Evolutionary conservation across 2,329 filamentous ascomycete genomes (phyloP), one percentile per base, ranked within the genome.

Genomic region (Aspergillus sp.): DNA sequence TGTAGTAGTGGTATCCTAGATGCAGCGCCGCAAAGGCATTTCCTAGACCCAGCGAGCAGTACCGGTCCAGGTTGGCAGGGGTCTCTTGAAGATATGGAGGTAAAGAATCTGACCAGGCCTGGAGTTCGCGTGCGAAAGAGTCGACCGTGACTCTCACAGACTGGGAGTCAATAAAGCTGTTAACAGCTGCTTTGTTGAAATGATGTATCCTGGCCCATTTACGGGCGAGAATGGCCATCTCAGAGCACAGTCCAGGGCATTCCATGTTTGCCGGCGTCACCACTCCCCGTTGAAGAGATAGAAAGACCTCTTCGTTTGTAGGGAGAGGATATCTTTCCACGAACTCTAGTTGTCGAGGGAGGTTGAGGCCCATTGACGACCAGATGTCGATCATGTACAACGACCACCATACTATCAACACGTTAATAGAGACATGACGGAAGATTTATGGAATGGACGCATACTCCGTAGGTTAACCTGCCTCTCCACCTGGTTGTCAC

Each of bases 1-100:
- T 71, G 58, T 77, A 80, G 62, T 81, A 74, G 50, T 81, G 76
- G 57, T 80, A 81, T 3, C 78, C 77, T 2, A 81, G 65, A 58
- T 81, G 76, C 1, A 82, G 69, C 1, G 77, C 77, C 2, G 77
- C 73, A 53, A 80, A 81, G 19, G 75, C 70, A 5, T 75, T 69
- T 3, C 79, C 79, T 3, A 79, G 70, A 2, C 77, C 76, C 31
- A 74, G 65, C 0, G 66, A 60, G n/a, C 73, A 65, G 52, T 75
- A 77, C 6, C 63, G 62, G 3, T 68, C 62, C 3, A 81, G 65
- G 54, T 80, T 81, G 23, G 68, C 69, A 1, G 67, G 68, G 0
- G 71, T 78, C 53, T 79, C 73, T 25, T 66, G 69, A 47, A 79
- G 71, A 40, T 68, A 63, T 1, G 59, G 49, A 1, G 33, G 47